These are phyloP conservation scores for Raphanus hybrid DNA, from an alignment of 441 rosid species.

Conservation along the genomic window DNA sequence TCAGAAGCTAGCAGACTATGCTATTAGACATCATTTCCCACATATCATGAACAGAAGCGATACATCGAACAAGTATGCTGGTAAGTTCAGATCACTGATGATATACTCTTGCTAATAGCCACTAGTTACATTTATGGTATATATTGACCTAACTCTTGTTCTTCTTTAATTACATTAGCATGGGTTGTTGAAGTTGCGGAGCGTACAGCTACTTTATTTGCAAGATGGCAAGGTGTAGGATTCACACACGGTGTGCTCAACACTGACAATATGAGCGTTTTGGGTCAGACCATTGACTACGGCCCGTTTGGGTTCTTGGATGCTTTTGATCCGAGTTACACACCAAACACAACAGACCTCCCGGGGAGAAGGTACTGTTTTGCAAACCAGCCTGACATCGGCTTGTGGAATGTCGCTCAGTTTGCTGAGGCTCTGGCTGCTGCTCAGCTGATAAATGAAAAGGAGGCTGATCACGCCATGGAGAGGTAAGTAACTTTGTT, in stretches of 20 bases:
- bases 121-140: neutral
- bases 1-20: constrained; percentile 83
- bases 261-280: constrained; percentile 96
- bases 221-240: constrained; percentile 99
- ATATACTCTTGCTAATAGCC: neutral
- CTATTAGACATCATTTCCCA: constrained; percentile 84
- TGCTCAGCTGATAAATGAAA: constrained; percentile 78
- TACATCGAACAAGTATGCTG: constrained; percentile 80
- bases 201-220: constrained; percentile 82
- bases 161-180: constrained; percentile 52
- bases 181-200: constrained; percentile 94
- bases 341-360: constrained; percentile 97
- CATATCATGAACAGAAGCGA: constrained; percentile 80
- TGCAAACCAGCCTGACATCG: constrained; percentile 97
- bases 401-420: constrained; percentile 92
- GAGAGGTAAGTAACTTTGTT: constrained; percentile 58
- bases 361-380: constrained; percentile 96
- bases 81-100: constrained; percentile 42
- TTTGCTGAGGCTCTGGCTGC: constrained; percentile 68
- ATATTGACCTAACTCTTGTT: constrained; percentile 12
- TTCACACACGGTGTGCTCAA: constrained; percentile 97
- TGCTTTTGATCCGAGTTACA: constrained; percentile 96
- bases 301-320: constrained; percentile 99
- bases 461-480: constrained; percentile 88
- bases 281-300: constrained; percentile 94